These are phyloP conservation scores for Amanita thiersii DNA, from an alignment of 768 basidiomycete genomes.

Conservation along the genomic window DNA sequence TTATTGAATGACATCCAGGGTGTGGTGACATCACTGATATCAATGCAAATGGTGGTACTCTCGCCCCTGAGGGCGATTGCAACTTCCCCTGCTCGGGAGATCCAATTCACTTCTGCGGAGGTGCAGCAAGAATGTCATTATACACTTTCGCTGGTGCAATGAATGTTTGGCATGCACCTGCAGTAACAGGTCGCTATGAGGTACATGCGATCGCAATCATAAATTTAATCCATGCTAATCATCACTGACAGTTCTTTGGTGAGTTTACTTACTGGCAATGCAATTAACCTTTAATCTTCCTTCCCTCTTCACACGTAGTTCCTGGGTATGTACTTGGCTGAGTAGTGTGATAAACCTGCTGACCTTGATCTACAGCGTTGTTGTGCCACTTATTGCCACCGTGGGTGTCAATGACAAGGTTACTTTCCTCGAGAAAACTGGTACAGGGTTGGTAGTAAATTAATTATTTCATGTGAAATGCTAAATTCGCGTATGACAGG, in stretches of 20 bases:
- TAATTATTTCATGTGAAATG: background rate
- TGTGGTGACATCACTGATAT: conserved; percentile 65
- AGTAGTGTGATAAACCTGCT: conserved; percentile 2
- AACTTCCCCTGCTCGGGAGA: conserved; percentile 60
- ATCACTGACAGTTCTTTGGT: conserved; percentile 35
- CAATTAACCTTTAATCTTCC: background rate
- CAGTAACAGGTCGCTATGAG: conserved; percentile 62
- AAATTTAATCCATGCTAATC: conserved; percentile 7
- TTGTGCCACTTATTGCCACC: conserved; percentile 68
- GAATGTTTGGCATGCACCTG: conserved; percentile 58
- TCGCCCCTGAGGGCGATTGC: conserved; percentile 36
- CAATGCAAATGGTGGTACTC: conserved; percentile 25
- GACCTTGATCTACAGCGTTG: conserved; percentile 32
- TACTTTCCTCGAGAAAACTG: conserved; percentile 67
- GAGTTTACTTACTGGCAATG: conserved; percentile 13
- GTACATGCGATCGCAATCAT: conserved; percentile 25
- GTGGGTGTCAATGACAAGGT: conserved; percentile 79
- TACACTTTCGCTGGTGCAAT: conserved; percentile 48
- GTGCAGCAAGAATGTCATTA: conserved; percentile 40
- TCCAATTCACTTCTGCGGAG: conserved; percentile 62
- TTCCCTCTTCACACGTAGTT: conserved; percentile 21
- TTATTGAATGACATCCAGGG: conserved; percentile 27
- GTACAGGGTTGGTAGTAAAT: conserved; percentile 39
- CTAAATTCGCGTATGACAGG: conserved; percentile 18
- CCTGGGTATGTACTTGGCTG: conserved; percentile 31